phyloP scores from a whole-genome alignment of 495 filamentous ascomycete species.

The Alectoria sarmentosa region DNA sequence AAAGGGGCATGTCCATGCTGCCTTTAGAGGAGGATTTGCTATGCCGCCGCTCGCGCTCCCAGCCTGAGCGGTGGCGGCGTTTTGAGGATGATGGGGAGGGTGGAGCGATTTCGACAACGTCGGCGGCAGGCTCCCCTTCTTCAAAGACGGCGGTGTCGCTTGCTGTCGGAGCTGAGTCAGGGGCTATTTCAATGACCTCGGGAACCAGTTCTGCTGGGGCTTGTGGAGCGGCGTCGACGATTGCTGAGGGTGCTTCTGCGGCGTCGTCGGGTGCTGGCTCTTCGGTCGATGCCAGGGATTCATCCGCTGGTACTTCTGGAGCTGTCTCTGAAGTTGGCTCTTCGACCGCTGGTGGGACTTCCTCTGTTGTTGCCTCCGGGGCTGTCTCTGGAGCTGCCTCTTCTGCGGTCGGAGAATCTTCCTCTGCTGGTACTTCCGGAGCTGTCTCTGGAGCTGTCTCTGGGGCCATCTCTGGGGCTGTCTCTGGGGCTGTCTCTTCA shows the following conservation, averaged over 20 bases:
- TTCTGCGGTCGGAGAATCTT: slow-evolving; percentile 2
- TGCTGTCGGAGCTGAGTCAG: slow-evolving; percentile 1
- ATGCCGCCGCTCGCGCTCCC: slow-evolving; percentile 27
- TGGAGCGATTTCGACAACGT: slow-evolving; percentile 19
- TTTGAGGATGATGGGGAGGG: slow-evolving; percentile 26
- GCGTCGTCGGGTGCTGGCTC: slow-evolving; percentile 3
- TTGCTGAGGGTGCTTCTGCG: slow-evolving; percentile 1
- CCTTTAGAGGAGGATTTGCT: slow-evolving; percentile 24
- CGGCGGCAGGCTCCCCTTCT: slow-evolving; percentile 5
- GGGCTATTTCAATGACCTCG: slow-evolving; percentile 9
- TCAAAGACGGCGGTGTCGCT: slow-evolving; percentile 9
- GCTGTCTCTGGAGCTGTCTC: slow-evolving; percentile 3
- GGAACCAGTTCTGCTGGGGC: background rate
- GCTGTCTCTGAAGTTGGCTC: too few relatives aligned
- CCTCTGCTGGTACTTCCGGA: slow-evolving; percentile 1
- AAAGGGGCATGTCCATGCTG: slow-evolving; percentile 12
- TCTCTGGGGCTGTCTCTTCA: background rate
- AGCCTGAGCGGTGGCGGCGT: slow-evolving; percentile 24
- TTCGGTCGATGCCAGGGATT: background rate
- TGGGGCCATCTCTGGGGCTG: background rate
- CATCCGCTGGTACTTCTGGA: slow-evolving; percentile 10
- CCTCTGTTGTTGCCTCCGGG: slow-evolving; percentile 4
- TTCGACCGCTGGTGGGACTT: background rate
- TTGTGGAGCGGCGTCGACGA: slow-evolving; percentile 14
- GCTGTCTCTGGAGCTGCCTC: slow-evolving; percentile 8